Conservation (phyloP, 192 early-diverging fungal species). For the Nowakowskiella sp. region DNA sequence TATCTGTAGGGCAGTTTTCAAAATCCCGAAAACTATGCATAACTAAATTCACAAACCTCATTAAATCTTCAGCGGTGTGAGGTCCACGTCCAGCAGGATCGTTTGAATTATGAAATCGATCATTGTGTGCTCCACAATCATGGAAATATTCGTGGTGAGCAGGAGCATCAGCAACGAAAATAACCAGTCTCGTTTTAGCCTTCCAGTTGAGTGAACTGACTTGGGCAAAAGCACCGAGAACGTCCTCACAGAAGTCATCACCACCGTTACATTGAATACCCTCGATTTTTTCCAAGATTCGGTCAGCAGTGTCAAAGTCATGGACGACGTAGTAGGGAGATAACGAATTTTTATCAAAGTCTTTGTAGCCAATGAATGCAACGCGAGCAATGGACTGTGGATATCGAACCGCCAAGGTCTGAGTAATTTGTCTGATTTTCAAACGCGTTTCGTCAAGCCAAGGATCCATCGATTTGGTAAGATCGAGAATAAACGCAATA, state of each 20-base stretch:
- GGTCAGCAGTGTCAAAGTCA: constrained; percentile 2
- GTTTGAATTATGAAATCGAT: not conserved
- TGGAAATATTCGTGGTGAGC: constrained; percentile 1
- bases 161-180: constrained; percentile 6
- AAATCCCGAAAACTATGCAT: not conserved
- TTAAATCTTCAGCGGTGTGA: not conserved
- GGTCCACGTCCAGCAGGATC: constrained; percentile 1
- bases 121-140: not conserved
- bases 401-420: not conserved
- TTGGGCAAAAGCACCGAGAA: not conserved
- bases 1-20: not conserved
- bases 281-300: not conserved
- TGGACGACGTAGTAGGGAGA: constrained; percentile 5
- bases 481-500: constrained; percentile 5
- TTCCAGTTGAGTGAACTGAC: not conserved
- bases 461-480: constrained; percentile 1
- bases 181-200: constrained; percentile 3
- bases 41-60: not conserved
- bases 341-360: constrained; percentile 3
- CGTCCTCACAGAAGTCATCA: constrained; percentile 1
- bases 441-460: not conserved
- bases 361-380: constrained; percentile 5
- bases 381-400: not conserved
- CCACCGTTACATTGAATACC: not conserved
- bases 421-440: not conserved